Conservation (phyloP, 108 stramenopile genomes). For the Cyclotella baltica region DNA sequence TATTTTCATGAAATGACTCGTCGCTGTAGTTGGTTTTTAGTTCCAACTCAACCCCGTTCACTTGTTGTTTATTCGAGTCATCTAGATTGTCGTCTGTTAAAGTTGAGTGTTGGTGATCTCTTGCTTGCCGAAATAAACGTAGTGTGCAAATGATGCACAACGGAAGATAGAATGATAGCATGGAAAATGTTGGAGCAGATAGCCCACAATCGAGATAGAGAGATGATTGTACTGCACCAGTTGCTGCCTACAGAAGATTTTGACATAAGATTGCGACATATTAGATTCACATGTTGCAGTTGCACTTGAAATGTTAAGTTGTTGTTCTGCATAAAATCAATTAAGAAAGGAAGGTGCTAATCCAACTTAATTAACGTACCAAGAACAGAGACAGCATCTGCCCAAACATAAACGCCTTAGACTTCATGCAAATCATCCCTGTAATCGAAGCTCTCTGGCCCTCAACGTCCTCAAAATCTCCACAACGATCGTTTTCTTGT, state of each 20-base stretch:
- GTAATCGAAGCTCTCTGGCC: conserved; percentile 16
- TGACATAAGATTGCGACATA: too few species aligned
- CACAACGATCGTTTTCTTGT: background rate
- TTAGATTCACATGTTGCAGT: too few species aligned
- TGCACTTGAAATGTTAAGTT: too few species aligned
- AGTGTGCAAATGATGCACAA: conserved; percentile 35
- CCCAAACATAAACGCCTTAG: conserved; percentile 41
- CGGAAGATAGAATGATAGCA: conserved; percentile 59
- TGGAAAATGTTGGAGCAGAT: conserved; percentile 74
- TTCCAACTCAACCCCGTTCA: conserved; percentile 12
- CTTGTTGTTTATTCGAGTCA: background rate
- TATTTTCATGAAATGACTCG: conserved; percentile 6
- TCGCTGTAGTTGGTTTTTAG: conserved; percentile 3
- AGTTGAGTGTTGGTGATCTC: background rate
- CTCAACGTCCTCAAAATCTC: background rate
- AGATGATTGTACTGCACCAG: conserved; percentile 60
- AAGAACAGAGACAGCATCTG: conserved; percentile 45
- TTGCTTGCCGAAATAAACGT: conserved; percentile 23
- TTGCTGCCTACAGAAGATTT: conserved; percentile 23
- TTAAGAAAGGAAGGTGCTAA: background rate
- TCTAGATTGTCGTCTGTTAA: background rate
- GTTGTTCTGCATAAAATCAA: background rate
- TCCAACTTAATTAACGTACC: conserved; percentile 10
- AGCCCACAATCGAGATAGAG: conserved; percentile 65
- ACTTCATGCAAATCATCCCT: conserved; percentile 25